phyloP scores from a whole-genome alignment of 306 rosid species.

The Betula pendula region DNA sequence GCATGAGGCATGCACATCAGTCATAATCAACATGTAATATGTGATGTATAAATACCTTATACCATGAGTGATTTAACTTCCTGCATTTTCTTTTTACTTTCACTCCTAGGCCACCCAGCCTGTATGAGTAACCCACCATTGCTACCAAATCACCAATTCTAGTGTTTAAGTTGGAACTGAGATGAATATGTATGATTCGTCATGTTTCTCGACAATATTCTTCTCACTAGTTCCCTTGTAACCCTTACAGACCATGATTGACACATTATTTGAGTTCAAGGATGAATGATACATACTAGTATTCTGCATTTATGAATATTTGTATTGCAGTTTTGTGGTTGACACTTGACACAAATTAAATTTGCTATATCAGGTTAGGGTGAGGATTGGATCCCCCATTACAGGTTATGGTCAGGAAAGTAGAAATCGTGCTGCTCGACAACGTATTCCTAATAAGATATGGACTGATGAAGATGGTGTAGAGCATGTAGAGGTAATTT shows the following conservation, averaged over 20 bases:
- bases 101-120: not conserved
- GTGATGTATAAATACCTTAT: not conserved
- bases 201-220: not conserved
- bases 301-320: not conserved
- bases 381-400: conserved; percentile 91
- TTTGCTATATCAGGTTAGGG: conserved; percentile 59
- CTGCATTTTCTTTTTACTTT: not conserved
- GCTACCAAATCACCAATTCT: not conserved
- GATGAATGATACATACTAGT: not conserved
- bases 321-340: not conserved
- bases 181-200: not conserved
- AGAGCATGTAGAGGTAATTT: conserved; percentile 86
- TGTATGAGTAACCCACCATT: not conserved
- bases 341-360: not conserved
- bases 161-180: not conserved
- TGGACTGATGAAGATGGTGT: conserved; percentile 94
- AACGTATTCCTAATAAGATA: conserved; percentile 76
- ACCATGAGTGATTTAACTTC: not conserved
- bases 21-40: no score
- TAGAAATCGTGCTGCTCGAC: conserved; percentile 99
- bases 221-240: no score
- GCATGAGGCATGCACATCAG: no score
- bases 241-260: not conserved
- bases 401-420: conserved; percentile 98
- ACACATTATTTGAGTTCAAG: conserved; percentile 1